Evolutionary conservation across 345 rosid species (phyloP).

Genomic region (Microthlaspi erraticum): DNA sequence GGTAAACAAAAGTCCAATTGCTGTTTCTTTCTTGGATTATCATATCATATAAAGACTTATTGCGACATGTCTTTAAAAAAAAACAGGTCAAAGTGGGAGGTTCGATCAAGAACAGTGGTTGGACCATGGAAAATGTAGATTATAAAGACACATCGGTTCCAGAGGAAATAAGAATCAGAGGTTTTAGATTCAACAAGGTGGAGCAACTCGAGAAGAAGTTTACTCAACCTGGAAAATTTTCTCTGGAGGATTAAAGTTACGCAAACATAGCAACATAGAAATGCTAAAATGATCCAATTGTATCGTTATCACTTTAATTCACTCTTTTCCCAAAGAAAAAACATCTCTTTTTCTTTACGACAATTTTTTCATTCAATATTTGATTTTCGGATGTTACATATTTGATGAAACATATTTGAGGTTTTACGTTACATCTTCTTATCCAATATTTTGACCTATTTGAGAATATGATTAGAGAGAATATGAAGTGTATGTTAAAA

Average conservation of each 20-base stretch:
- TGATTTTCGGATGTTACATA: neutral
- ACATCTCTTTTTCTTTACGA: neutral
- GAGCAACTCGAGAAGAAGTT: slow-evolving; percentile 72
- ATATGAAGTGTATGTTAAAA: too few relatives aligned
- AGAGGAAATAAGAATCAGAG: slow-evolving; percentile 81
- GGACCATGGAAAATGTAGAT: slow-evolving; percentile 75
- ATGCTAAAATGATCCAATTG: neutral
- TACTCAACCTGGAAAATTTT: slow-evolving; percentile 58
- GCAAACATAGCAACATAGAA: neutral
- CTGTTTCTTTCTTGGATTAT: slow-evolving; percentile 8
- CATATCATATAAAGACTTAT: slow-evolving; percentile 13
- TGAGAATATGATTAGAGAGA: too few relatives aligned
- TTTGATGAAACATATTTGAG: slow-evolving; percentile 5
- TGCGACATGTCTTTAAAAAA: slow-evolving; percentile 8
- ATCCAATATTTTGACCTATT: too few relatives aligned
- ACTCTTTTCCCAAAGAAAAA: neutral
- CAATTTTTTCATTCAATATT: neutral
- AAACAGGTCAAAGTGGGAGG: slow-evolving; percentile 75
- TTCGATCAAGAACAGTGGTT: slow-evolving; percentile 72
- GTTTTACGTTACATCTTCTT: too few relatives aligned
- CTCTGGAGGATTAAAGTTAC: slow-evolving; percentile 28
- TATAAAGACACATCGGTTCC: slow-evolving; percentile 69
- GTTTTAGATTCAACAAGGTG: slow-evolving; percentile 69
- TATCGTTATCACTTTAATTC: neutral
- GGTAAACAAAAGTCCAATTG: slow-evolving; percentile 51